A percentile compares a stretch with the other conserved stretches of the same genome.
Conservation (phyloP, 768 basidiomycete genomes). For the Cystoderma amianthinum region DNA sequence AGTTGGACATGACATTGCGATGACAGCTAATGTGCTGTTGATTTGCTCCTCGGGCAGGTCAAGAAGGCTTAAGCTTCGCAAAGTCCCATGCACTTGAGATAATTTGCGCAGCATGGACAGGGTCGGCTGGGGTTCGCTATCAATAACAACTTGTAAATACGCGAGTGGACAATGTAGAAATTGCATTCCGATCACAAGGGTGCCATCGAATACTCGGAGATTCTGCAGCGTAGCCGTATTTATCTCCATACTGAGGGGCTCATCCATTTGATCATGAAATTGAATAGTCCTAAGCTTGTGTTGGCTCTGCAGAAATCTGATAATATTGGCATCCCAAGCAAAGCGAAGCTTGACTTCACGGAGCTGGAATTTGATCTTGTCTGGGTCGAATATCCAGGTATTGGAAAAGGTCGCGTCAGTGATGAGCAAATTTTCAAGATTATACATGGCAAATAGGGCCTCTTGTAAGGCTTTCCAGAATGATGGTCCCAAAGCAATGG, state of each 20-base stretch:
- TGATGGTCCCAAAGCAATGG: constrained; percentile 12
- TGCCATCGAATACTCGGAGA: constrained; percentile 39
- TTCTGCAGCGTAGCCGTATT: constrained; percentile 22
- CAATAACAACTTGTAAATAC: constrained; percentile 37
- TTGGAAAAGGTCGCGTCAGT: constrained; percentile 28
- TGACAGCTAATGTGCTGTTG: constrained; percentile 10
- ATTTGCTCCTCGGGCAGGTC: constrained; percentile 18
- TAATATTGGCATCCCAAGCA: constrained; percentile 38
- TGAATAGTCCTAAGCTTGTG: constrained; percentile 31
- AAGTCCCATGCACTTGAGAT: constrained; percentile 11
- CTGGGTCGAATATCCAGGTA: constrained; percentile 39
- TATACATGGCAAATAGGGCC: constrained; percentile 34
- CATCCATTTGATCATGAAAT: constrained; percentile 16
- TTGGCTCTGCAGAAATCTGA: constrained; percentile 44
- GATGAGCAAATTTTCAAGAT: constrained; percentile 36
- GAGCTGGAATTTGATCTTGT: constrained; percentile 36
- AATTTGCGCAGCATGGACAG: constrained; percentile 25
- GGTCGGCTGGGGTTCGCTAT: constrained; percentile 24
- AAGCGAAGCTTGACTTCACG: constrained; percentile 41
- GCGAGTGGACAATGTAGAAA: constrained; percentile 31
- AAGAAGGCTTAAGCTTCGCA: constrained; percentile 20
- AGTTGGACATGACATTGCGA: constrained; percentile 15
- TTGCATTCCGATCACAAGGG: constrained; percentile 31
- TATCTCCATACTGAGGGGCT: constrained; percentile 8
- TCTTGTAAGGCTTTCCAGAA: constrained; percentile 40